Percentiles rank a stretch among this genome's conserved stretches.
phyloP scores from a whole-genome alignment of 257 asterid genomes.

The Misopates orontium region DNA sequence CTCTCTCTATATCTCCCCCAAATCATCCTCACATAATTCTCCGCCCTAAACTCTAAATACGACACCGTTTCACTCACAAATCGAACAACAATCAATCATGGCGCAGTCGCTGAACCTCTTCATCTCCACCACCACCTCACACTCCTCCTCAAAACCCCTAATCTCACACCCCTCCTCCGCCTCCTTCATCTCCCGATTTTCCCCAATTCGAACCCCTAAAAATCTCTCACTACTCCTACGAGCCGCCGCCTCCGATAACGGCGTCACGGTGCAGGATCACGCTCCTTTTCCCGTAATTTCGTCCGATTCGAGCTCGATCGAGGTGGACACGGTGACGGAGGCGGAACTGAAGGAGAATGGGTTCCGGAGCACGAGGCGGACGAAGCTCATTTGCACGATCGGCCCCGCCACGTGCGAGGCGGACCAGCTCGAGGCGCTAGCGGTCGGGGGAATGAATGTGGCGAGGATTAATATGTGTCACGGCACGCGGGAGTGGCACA shows the following conservation, averaged over 20 bases:
- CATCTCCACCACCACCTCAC: constrained; percentile 46
- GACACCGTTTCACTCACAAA: constrained; percentile 13
- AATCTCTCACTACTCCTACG: constrained; percentile 25
- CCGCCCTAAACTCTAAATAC: neutral
- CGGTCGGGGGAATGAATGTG: constrained; percentile 96
- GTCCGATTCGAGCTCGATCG: constrained; percentile 69
- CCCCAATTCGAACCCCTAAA: constrained; percentile 23
- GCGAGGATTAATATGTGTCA: constrained; percentile 98
- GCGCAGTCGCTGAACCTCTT: constrained; percentile 47
- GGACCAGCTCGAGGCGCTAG: constrained; percentile 91
- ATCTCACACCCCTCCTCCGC: constrained; percentile 29
- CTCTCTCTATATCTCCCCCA: neutral
- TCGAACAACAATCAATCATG: constrained; percentile 24
- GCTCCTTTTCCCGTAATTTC: constrained; percentile 21
- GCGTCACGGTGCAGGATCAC: constrained; percentile 41
- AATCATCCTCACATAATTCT: neutral
- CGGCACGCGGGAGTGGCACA: constrained; percentile 97
- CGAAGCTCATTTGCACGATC: constrained; percentile 86
- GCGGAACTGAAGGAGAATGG: constrained; percentile 98
- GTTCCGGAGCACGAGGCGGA: constrained; percentile 90
- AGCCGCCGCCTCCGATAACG: constrained; percentile 53
- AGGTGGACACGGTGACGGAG: constrained; percentile 92
- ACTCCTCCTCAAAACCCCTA: constrained; percentile 39
- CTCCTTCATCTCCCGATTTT: constrained; percentile 19
- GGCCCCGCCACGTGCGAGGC: constrained; percentile 84